Conservation (phyloP, 2,329 filamentous ascomycete species). For the Fusarium globosum region DNA sequence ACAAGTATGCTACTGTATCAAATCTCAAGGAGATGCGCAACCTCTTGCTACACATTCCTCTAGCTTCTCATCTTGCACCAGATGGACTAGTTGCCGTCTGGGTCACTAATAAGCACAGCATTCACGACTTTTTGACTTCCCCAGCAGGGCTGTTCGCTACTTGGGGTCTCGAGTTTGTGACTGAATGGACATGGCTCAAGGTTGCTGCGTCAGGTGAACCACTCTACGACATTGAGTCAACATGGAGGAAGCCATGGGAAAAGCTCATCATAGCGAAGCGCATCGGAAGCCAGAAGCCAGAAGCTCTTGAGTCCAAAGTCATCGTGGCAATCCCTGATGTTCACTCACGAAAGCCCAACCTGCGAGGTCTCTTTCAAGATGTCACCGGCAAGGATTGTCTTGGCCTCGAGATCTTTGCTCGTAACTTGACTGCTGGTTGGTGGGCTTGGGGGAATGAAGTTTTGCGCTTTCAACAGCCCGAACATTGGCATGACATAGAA, state of each 20-base stretch:
- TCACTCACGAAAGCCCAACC: constrained; percentile 82
- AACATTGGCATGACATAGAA: constrained; percentile 57
- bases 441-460: constrained; percentile 83
- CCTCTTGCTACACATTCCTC: constrained; percentile 66
- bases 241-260: constrained; percentile 83
- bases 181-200: constrained; percentile 86
- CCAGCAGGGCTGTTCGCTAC: constrained; percentile 68
- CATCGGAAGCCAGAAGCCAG: constrained; percentile 44
- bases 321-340: constrained; percentile 78
- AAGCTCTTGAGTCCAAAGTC: constrained; percentile 58
- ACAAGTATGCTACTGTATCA: constrained; percentile 60
- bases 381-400: constrained; percentile 62
- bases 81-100: constrained; percentile 75
- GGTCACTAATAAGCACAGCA: constrained; percentile 78
- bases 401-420: constrained; percentile 81
- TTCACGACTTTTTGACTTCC: constrained; percentile 65
- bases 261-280: constrained; percentile 71
- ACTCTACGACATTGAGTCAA: constrained; percentile 67
- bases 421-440: constrained; percentile 80
- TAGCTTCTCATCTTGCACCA: constrained; percentile 63
- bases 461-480: constrained; percentile 72
- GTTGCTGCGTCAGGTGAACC: constrained; percentile 73
- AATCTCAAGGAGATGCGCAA: constrained; percentile 58
- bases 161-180: constrained; percentile 73
- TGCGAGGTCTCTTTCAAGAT: constrained; percentile 69